Conservation (phyloP, 768 basidiomycete species). For the Lactifluus echinatus region DNA sequence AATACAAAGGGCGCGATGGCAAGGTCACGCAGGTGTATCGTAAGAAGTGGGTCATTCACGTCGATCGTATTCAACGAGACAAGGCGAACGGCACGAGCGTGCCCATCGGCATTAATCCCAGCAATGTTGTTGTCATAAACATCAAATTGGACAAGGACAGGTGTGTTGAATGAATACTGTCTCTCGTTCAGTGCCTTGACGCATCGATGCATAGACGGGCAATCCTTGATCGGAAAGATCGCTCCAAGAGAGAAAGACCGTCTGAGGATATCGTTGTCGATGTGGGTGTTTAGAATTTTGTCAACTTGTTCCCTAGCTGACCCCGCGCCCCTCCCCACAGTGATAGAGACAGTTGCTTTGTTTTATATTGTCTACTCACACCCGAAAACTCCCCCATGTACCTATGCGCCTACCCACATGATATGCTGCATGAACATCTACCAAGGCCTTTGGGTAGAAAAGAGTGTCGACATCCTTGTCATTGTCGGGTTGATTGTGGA, state of each 20-base stretch:
- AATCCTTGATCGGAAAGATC: conserved; percentile 80
- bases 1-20: conserved; percentile 98
- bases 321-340: conserved; percentile 27
- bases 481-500: background rate
- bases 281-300: conserved; percentile 37
- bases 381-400: conserved; percentile 56
- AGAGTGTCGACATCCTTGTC: background rate
- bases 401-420: conserved; percentile 47
- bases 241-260: conserved; percentile 49
- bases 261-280: conserved; percentile 67
- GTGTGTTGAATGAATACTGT: conserved; percentile 30
- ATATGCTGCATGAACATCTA: conserved; percentile 43
- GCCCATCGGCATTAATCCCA: conserved; percentile 92
- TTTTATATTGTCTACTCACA: conserved; percentile 25
- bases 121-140: conserved; percentile 89
- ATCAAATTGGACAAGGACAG: conserved; percentile 92
- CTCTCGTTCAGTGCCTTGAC: background rate
- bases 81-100: conserved; percentile 94
- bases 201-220: conserved; percentile 48
- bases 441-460: background rate
- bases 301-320: conserved; percentile 17
- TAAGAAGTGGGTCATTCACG: conserved; percentile 98
- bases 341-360: conserved; percentile 28
- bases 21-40: conserved; percentile 97
- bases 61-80: conserved; percentile 96